Conservation (phyloP, 2,329 filamentous ascomycete species). For the Trichoderma sp. region DNA sequence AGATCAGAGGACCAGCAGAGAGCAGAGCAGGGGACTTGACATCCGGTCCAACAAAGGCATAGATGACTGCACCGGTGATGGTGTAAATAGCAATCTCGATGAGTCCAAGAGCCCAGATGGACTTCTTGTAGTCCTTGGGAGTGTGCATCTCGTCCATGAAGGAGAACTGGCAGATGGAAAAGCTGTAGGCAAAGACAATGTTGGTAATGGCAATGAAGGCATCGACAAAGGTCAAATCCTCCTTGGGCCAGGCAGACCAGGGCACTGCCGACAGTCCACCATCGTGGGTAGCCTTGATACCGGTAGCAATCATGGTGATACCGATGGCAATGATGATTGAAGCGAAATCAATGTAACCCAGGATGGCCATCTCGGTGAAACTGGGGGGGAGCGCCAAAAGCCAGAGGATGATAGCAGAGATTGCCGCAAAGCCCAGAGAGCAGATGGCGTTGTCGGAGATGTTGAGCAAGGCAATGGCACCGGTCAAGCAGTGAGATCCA, state of each 20-base stretch:
- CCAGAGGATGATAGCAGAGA: slow-evolving; percentile 47
- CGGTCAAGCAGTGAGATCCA: slow-evolving; percentile 69
- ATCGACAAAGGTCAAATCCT: slow-evolving; percentile 47
- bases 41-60: slow-evolving; percentile 62
- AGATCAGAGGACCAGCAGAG: slow-evolving; percentile 57
- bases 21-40: slow-evolving; percentile 68
- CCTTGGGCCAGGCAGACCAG: slow-evolving; percentile 48
- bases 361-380: slow-evolving; percentile 49
- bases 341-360: slow-evolving; percentile 55
- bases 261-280: slow-evolving; percentile 35
- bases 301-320: slow-evolving; percentile 65
- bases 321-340: slow-evolving; percentile 63
- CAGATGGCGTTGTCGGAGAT: slow-evolving; percentile 56
- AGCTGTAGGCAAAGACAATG: slow-evolving; percentile 69
- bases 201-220: slow-evolving; percentile 63
- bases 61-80: slow-evolving; percentile 64
- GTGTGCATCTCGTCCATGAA: slow-evolving; percentile 56
- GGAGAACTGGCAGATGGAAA: slow-evolving; percentile 51
- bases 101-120: slow-evolving; percentile 60
- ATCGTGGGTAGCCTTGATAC: slow-evolving; percentile 40
- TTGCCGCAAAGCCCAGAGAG: slow-evolving; percentile 45
- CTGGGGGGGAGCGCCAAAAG: slow-evolving; percentile 47
- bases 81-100: slow-evolving; percentile 66
- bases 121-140: slow-evolving; percentile 47
- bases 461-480: slow-evolving; percentile 65